Evolutionary conservation across 352 stramenopile genomes (phyloP).

Genomic region (Phytophthora idaei): DNA sequence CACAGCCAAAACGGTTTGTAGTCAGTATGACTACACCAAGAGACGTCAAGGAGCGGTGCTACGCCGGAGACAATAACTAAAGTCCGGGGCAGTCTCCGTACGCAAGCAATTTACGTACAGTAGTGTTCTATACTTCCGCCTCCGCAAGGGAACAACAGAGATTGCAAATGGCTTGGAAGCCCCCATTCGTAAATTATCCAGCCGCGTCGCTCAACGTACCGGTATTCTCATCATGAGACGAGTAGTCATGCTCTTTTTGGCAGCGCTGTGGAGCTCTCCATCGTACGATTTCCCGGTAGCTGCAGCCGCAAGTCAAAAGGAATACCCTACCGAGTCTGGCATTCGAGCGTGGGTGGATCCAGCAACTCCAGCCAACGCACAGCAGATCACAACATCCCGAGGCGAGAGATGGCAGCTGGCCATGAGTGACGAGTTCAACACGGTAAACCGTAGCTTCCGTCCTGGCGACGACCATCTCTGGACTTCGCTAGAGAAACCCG

Average conservation of each 20-base stretch:
- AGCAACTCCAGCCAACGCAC: constrained; percentile 45
- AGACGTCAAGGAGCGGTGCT: background rate
- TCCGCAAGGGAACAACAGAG: constrained; percentile 14
- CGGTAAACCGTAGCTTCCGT: constrained; percentile 83
- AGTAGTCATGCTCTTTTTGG: background rate
- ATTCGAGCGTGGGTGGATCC: constrained; percentile 44
- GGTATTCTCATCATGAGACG: constrained; percentile 7
- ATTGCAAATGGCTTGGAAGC: constrained; percentile 1
- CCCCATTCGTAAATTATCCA: constrained; percentile 18
- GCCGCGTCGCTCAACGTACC: background rate
- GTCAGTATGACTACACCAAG: constrained; percentile 11
- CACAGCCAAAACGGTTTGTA: constrained; percentile 41
- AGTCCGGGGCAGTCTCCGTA: constrained; percentile 12
- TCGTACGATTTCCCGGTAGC: background rate
- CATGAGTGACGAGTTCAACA: constrained; percentile 96
- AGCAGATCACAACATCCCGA: constrained; percentile 40
- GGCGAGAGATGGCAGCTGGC: constrained; percentile 63
- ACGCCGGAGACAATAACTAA: background rate
- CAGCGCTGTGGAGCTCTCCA: background rate
- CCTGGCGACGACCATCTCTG: constrained; percentile 93
- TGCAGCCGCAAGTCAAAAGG: constrained; percentile 3
- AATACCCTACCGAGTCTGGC: constrained; percentile 51
- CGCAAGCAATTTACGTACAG: constrained; percentile 18
- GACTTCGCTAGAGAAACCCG: constrained; percentile 94
- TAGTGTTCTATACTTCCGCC: constrained; percentile 4